Evolutionary conservation across 345 rosid species (phyloP).

Genomic region (Erodium maritimum): DNA sequence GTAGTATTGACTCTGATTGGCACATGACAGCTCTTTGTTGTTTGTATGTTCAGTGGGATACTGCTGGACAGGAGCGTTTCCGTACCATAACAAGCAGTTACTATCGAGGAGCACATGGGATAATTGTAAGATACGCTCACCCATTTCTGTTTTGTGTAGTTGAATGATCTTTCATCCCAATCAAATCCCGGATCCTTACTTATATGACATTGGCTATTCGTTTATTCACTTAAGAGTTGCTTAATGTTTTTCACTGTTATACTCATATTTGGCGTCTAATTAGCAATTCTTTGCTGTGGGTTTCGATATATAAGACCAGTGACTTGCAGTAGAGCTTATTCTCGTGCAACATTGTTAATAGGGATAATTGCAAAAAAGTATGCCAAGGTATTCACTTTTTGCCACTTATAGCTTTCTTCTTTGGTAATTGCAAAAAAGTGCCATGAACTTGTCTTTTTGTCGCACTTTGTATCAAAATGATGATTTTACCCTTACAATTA

Average conservation of each 20-base stretch:
- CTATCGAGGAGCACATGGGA: conserved; percentile 91
- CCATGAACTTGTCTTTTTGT: too few species aligned
- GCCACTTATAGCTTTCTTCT: too few species aligned
- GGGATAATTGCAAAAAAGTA: too few species aligned
- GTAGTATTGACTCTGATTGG: background rate
- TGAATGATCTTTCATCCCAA: background rate
- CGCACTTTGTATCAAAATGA: too few species aligned
- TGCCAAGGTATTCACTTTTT: too few species aligned
- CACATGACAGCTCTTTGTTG: conserved; percentile 2
- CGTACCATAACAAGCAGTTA: conserved; percentile 90
- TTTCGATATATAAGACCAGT: background rate
- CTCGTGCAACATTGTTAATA: background rate
- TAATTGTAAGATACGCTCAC: conserved; percentile 41
- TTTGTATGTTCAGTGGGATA: conserved; percentile 56
- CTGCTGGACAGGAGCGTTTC: conserved; percentile 89
- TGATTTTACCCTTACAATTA: too few species aligned
- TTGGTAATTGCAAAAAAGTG: too few species aligned
- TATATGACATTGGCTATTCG: background rate
- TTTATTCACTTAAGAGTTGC: background rate
- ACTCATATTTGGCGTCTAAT: background rate
- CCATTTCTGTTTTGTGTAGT: background rate
- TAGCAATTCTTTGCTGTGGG: background rate
- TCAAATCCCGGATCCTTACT: background rate
- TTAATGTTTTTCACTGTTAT: background rate
- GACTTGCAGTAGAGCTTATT: background rate